Evolutionary conservation across 2,329 filamentous ascomycete species (phyloP).

Genomic region (Tympanopsis confertula): DNA sequence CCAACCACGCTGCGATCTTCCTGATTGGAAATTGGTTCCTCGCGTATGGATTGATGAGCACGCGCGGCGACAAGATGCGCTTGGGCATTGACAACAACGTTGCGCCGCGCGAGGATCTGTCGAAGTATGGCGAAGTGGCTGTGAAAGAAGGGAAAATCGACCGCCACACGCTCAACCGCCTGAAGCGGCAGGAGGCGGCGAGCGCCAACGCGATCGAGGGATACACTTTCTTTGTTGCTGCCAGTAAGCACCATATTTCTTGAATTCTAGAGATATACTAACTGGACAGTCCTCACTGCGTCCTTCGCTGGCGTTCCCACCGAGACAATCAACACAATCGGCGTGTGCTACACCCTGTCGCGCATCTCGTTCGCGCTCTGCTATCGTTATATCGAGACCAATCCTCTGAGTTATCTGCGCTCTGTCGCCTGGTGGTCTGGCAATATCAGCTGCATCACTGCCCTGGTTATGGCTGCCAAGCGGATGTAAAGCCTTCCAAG

Average conservation of each 20-base stretch:
- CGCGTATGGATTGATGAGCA: constrained; percentile 21
- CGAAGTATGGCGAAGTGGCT: constrained; percentile 19
- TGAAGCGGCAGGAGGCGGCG: constrained; percentile 21
- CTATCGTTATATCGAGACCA: constrained; percentile 19
- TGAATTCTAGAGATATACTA: neutral
- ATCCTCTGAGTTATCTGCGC: constrained; percentile 16
- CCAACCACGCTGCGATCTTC: constrained; percentile 16
- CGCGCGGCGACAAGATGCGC: constrained; percentile 16
- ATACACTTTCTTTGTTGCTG: constrained; percentile 21
- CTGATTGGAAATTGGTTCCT: constrained; percentile 24
- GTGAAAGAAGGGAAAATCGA: constrained; percentile 21
- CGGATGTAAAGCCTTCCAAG: neutral
- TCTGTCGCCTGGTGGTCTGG: constrained; percentile 23
- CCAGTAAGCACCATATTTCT: constrained; percentile 12
- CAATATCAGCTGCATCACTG: constrained; percentile 22
- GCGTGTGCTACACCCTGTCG: constrained; percentile 19
- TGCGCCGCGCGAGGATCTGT: constrained; percentile 21
- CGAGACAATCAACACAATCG: constrained; percentile 20
- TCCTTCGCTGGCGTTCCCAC: constrained; percentile 18
- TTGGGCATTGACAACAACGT: constrained; percentile 23
- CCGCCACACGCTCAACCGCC: constrained; percentile 17
- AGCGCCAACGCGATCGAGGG: constrained; percentile 18
- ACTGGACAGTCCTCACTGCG: constrained; percentile 8
- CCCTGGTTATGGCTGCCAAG: constrained; percentile 20
- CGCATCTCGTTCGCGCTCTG: constrained; percentile 17